Conservation (phyloP, 2,329 filamentous ascomycete genomes). For the Talaromyces sp. region DNA sequence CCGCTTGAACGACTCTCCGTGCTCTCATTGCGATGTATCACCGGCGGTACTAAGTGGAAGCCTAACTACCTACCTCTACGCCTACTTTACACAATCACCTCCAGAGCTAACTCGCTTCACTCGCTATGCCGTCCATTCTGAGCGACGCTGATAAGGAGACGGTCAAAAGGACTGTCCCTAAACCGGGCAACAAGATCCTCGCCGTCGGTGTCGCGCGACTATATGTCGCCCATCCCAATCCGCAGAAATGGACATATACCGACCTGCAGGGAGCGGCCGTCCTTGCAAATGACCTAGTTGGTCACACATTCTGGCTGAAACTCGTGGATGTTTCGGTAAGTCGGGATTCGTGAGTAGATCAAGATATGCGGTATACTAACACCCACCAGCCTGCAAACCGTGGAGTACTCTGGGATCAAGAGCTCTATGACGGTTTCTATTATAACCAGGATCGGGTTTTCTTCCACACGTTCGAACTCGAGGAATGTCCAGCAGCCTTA, state of each 20-base stretch:
- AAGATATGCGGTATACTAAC: conserved; percentile 15
- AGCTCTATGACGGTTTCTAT: conserved; percentile 89
- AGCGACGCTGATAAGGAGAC: conserved; percentile 93
- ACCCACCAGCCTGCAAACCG: conserved; percentile 63
- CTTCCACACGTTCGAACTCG: conserved; percentile 95
- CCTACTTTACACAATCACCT: conserved; percentile 4
- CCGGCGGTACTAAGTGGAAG: conserved; percentile 15
- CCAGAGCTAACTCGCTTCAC: conserved; percentile 11
- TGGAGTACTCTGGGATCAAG: conserved; percentile 94
- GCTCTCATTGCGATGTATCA: conserved; percentile 9
- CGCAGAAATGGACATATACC: conserved; percentile 85
- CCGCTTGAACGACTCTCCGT: background rate
- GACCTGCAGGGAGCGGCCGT: conserved; percentile 89
- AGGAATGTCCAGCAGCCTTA: conserved; percentile 83
- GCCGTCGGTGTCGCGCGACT: conserved; percentile 90
- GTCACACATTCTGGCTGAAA: conserved; percentile 96
- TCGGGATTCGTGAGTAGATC: conserved; percentile 21
- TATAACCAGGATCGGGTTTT: conserved; percentile 98
- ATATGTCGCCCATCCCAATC: conserved; percentile 87
- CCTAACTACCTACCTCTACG: conserved; percentile 11
- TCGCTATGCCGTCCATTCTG: conserved; percentile 62
- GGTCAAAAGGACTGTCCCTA: conserved; percentile 90
- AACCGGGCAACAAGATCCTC: conserved; percentile 94
- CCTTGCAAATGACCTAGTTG: conserved; percentile 88
- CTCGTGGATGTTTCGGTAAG: conserved; percentile 92